Evolutionary conservation across 352 stramenopile genomes (phyloP), one percentile per base, ranked within the genome.

Genomic region (Pythium plurisporium): DNA sequence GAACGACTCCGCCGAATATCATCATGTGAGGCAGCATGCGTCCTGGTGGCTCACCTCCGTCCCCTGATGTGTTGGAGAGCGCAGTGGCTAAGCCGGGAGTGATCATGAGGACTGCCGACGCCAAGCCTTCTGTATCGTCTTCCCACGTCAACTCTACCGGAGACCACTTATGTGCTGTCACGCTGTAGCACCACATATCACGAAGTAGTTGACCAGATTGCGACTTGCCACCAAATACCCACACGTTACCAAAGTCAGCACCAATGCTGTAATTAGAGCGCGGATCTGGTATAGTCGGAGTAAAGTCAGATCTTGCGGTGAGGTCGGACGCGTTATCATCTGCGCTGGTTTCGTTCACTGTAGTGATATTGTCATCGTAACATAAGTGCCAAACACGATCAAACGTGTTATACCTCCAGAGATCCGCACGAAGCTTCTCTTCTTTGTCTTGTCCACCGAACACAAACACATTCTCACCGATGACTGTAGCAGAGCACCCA

Each of bases 371-470:
- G 57, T 95, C 86, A 31, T 94, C 83, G 49, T 94, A 70, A 26
- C 80, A 93, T 36, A 95, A 71, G 52, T 93, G 76, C 86, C 86
- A 95, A 26, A 91, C 65, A 17, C 84, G 82, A 51, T 95, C 86
- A 59, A 95, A 95, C 2, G 82, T 90, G 55, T 94, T 94, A 55
- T 92, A 94, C 14, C 81, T 64, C 86, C 86, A 95, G 15, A 95
- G 59, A 52, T 94, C 86, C 3, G 83, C 76, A 26, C 83, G 70
- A 17, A 86, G 66, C 33, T 86, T 87, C 42, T 90, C 82, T 62
- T 91, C 84, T 37, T 82, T 82, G 61, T 94, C 84, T 54, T 87
- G 66, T 1, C 86, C 86, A 36, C 83, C 86, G 56, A 94, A 95
- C 0, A 95, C 47, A 37, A 86, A 95, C 2, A 95, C 82, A 37